phyloP scores from a whole-genome alignment of 208 protist species.

The Crithidia acanthocephali region DNA sequence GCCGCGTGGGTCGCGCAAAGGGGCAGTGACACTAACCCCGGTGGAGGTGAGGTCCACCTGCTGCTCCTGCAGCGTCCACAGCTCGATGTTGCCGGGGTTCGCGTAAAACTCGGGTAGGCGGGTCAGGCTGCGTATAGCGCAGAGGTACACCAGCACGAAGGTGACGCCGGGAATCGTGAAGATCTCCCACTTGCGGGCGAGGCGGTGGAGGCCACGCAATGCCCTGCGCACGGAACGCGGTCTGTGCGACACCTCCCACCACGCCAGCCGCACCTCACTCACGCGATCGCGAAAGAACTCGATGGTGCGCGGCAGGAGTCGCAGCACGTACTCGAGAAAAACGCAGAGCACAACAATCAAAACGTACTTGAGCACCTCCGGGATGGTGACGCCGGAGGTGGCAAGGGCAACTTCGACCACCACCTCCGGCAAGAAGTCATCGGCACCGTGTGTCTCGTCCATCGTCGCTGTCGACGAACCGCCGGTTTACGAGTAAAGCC shows the following conservation, averaged over 20 bases:
- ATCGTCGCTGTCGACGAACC: too few species aligned
- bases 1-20: constrained; percentile 23
- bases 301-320: neutral
- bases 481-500: too few species aligned
- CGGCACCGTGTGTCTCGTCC: neutral
- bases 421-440: constrained; percentile 1
- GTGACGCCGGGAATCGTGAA: constrained; percentile 13
- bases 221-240: constrained; percentile 2
- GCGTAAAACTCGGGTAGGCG: neutral
- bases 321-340: constrained; percentile 13
- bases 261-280: neutral
- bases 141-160: constrained; percentile 8
- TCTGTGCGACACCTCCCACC: neutral
- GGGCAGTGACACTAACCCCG: constrained; percentile 2
- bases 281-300: neutral
- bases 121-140: neutral
- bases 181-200: constrained; percentile 20
- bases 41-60: constrained; percentile 10
- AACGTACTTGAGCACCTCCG: constrained; percentile 3
- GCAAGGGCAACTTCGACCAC: neutral
- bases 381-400: neutral
- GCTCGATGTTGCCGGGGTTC: constrained; percentile 12
- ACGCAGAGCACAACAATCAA: neutral
- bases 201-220: neutral
- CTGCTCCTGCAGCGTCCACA: constrained; percentile 25